phyloP scores from a whole-genome alignment of 257 asterid species.

The Primulina tabacum region DNA sequence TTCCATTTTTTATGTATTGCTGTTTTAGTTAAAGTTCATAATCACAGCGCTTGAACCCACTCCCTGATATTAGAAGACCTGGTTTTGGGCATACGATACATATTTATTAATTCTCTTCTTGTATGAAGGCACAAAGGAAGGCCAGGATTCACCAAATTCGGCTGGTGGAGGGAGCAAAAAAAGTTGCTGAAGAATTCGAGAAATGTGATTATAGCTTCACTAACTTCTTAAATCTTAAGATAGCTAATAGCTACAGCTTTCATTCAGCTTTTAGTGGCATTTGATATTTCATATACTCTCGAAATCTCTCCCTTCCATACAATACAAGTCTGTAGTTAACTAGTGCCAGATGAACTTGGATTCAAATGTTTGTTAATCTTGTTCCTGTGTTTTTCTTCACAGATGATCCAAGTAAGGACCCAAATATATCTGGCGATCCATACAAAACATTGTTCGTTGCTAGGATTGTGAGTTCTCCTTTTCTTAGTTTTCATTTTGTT shows the following conservation, averaged over 20 bases:
- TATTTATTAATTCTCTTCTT: slow-evolving; percentile 17
- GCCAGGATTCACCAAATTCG: slow-evolving; percentile 84
- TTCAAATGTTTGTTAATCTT: slow-evolving; percentile 19
- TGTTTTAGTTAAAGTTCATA: too few relatives aligned
- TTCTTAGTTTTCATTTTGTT: background rate
- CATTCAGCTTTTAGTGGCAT: background rate
- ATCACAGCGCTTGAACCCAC: background rate
- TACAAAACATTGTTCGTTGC: slow-evolving; percentile 93
- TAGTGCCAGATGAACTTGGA: background rate
- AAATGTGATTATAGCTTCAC: slow-evolving; percentile 43
- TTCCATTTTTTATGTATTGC: too few relatives aligned
- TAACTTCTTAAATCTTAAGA: background rate
- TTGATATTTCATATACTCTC: too few relatives aligned
- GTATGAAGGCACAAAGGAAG: slow-evolving; percentile 62
- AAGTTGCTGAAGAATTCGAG: slow-evolving; percentile 89
- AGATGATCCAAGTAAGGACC: slow-evolving; percentile 89
- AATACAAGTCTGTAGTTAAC: background rate
- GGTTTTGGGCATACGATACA: background rate
- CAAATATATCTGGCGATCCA: slow-evolving; percentile 86
- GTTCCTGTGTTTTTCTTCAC: slow-evolving; percentile 26
- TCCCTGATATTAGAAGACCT: background rate
- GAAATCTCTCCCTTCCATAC: too few relatives aligned
- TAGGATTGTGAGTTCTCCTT: slow-evolving; percentile 68
- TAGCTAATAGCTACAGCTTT: background rate
- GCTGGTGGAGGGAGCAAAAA: slow-evolving; percentile 88